These are phyloP conservation scores for Anisodus tanguticus DNA, from an alignment of 257 asterid genomes.

Conservation along the genomic window DNA sequence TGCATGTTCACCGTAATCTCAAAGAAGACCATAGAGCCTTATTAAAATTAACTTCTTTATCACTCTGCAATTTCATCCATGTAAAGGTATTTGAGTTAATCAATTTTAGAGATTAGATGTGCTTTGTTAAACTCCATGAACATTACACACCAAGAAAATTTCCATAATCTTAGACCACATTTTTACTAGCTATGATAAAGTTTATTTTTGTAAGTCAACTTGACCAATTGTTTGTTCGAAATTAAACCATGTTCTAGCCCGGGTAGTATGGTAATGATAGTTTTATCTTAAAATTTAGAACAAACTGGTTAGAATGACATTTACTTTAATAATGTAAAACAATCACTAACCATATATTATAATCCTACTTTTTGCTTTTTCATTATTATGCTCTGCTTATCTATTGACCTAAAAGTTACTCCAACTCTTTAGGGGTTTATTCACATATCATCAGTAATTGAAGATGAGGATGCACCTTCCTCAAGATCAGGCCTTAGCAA, in stretches of 20 bases:
- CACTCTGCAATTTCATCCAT: neutral
- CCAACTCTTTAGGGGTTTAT: conserved; percentile 70
- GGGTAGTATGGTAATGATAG: neutral
- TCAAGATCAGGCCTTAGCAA: conserved; percentile 65
- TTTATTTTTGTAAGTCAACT: neutral
- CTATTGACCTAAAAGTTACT: neutral
- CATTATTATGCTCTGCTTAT: neutral
- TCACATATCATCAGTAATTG: conserved; percentile 73
- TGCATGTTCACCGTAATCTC: neutral
- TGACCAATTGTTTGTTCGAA: neutral
- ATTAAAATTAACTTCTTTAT: neutral
- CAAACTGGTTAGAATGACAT: neutral
- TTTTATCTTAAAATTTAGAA: neutral
- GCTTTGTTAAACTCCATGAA: neutral
- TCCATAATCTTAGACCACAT: neutral
- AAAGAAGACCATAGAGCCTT: neutral
- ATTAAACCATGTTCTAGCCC: neutral
- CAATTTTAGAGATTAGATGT: neutral
- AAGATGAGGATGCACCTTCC: conserved; percentile 58
- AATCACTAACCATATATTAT: neutral
- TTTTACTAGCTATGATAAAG: neutral
- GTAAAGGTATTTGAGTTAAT: neutral
- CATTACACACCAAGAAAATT: neutral
- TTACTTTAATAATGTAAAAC: neutral
- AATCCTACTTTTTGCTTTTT: neutral